Percentiles rank a stretch among this genome's conserved stretches.
These are phyloP conservation scores for Globisporangium polare DNA, from an alignment of 352 stramenopile species.

Conservation along the genomic window DNA sequence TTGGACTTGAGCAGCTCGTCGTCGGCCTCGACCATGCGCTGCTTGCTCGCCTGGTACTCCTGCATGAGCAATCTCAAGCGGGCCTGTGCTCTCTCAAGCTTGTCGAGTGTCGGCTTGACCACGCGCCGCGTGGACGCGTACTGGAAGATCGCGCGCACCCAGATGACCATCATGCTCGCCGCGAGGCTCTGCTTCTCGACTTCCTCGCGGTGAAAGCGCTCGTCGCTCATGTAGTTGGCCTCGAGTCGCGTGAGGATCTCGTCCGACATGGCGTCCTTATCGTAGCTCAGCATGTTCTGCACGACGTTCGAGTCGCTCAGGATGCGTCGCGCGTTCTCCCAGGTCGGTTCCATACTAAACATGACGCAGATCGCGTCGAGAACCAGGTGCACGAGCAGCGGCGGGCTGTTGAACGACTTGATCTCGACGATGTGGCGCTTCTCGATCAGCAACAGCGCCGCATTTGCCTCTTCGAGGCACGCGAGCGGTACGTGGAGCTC, in stretches of 20 bases:
- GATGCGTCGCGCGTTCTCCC: constrained; percentile 65
- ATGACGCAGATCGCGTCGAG: constrained; percentile 70
- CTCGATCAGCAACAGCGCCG: constrained; percentile 54
- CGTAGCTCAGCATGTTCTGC: constrained; percentile 58
- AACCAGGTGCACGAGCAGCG: constrained; percentile 64
- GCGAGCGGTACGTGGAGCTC: constrained; percentile 59
- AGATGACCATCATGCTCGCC: constrained; percentile 73
- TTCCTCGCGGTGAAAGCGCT: constrained; percentile 55
- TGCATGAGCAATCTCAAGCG: constrained; percentile 51
- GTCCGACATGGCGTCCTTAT: constrained; percentile 62
- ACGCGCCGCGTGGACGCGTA: constrained; percentile 44
- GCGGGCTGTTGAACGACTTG: constrained; percentile 78
- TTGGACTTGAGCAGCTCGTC: constrained; percentile 22
- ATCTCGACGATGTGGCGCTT: constrained; percentile 78
- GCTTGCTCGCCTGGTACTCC: constrained; percentile 65
- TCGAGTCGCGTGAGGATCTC: constrained; percentile 38
- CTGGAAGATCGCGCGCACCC: constrained; percentile 65
- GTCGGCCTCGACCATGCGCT: constrained; percentile 50
- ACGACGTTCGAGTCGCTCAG: constrained; percentile 69
- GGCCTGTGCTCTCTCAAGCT: constrained; percentile 51
- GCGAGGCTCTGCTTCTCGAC: constrained; percentile 77
- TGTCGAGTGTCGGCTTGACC: constrained; percentile 65
- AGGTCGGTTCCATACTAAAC: constrained; percentile 63
- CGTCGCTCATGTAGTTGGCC: constrained; percentile 44
- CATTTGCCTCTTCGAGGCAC: constrained; percentile 68